Evolutionary conservation across 1,284 basidiomycete species (phyloP), one percentile per base, ranked within the genome.

Genomic region (Testicularia cyperi): DNA sequence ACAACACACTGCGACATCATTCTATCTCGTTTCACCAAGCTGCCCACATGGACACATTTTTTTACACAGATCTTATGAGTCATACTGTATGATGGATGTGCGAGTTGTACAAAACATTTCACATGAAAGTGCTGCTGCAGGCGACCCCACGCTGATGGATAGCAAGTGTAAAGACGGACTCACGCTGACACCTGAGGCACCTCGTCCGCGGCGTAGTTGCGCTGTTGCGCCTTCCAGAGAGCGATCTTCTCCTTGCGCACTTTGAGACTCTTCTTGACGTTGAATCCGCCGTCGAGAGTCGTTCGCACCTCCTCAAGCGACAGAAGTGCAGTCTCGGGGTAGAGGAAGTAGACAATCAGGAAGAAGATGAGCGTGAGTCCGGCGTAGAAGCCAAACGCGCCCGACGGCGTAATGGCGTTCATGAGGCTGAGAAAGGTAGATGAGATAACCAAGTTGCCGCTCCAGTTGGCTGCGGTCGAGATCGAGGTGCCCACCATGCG

Each of bases 401-500:
- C 69, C 0, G 87, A 80, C 0, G 88, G 86, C 0, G 86, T 88
- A 71, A 88, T 88, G 20, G 78, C 75, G 30, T 82, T 80, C 83
- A 90, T 88, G 44, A 90, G 82, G 3, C 84, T 86, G 52, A 90
- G 83, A 78, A 88, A 87, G 5, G 81, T 91, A 15, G 86, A 83
- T 2, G 83, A 83, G 66, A 90, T 87, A 66, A 90, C 79, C 25
- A 90, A 80, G 77, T 90, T 90, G 28, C 62, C 82, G n/a, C 80
- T 82, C 88, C 88, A 90, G 78, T 89, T 89, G 23, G 83, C 85
- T 4, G 87, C 85, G 0, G 88, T 90, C n/a, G 84, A 81, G 51
- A 90, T 80, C 3, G 86, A 58, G 28, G 64, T 56, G 18, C 88
- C 88, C 35, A 90, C 83, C 3, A 88, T 88, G 43, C 88, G 83